Evolutionary conservation across 2,329 filamentous ascomycete species (phyloP).

Genomic region (Nigrospora osmanthi): DNA sequence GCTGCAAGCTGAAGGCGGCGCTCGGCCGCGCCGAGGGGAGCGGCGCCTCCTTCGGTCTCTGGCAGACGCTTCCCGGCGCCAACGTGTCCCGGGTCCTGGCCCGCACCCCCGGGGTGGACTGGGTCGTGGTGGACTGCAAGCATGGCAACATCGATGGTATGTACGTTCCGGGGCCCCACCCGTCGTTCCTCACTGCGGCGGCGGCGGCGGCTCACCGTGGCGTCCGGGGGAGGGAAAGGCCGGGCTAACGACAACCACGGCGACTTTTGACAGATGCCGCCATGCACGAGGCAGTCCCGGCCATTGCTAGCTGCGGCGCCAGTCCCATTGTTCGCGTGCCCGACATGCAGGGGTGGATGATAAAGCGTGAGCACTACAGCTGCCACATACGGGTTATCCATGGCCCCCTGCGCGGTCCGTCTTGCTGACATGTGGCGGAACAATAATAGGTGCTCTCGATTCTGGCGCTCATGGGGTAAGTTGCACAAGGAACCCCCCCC

Average conservation of each 20-base stretch:
- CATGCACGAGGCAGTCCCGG: slow-evolving; percentile 51
- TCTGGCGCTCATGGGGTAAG: slow-evolving; percentile 48
- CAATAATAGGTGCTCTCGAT: slow-evolving; percentile 43
- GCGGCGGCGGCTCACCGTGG: neutral
- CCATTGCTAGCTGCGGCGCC: slow-evolving; percentile 45
- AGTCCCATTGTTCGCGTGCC: slow-evolving; percentile 51
- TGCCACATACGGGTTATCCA: neutral
- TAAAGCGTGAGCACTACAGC: slow-evolving; percentile 37
- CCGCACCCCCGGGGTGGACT: slow-evolving; percentile 53
- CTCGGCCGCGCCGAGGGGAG: slow-evolving; percentile 36
- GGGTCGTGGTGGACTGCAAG: slow-evolving; percentile 55
- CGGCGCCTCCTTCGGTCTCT: slow-evolving; percentile 45
- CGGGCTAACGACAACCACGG: slow-evolving; percentile 5
- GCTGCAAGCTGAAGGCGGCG: slow-evolving; percentile 35
- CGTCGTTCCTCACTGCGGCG: too few relatives aligned
- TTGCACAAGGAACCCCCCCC: neutral
- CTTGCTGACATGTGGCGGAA: neutral
- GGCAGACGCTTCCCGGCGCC: slow-evolving; percentile 56
- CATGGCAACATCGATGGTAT: slow-evolving; percentile 48
- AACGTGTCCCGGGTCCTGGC: slow-evolving; percentile 54
- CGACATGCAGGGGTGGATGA: slow-evolving; percentile 47
- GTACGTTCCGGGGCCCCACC: neutral
- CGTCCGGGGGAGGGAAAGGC: too few relatives aligned
- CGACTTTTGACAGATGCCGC: slow-evolving; percentile 31
- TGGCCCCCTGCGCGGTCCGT: neutral